Evolutionary conservation across 2,329 filamentous ascomycete species (phyloP), one percentile per base, ranked within the genome.

Genomic region (Fusarium citri): DNA sequence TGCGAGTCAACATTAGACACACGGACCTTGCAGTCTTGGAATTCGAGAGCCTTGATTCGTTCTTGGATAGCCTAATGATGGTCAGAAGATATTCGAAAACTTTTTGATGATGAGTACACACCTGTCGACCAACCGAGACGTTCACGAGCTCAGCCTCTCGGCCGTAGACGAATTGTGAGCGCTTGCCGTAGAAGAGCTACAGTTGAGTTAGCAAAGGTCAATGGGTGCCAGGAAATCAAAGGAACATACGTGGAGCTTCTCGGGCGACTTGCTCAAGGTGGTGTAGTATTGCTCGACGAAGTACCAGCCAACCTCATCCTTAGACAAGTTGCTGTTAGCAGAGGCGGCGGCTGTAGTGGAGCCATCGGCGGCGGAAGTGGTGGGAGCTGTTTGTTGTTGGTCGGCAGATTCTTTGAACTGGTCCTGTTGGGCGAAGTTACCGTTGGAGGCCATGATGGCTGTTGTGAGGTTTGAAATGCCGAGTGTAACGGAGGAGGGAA

Each of bases 241-340:
- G 11, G 23, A 42, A 83, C 88, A 76, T 83, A 91, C 89, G 79
- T 94, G 95, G 76, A 99, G 92, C 83, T 96, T 97, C 79, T 97
- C 94, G 23, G 96, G 94, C 72, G 86, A 92, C 83, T 95, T 94
- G 89, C 94, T 98, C 78, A 99, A 85, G 68, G 94, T 99, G 75
- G 93, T 98, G 84, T 99, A 99, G 87, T 98, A 99, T 83, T 97
- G 94, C 88, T 98, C 94, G 63, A 99, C 96, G 76, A 99, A 99
- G 85, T 95, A 98, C 96, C 96, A 99, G 82, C 94, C 96, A 74
- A 99, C 94, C 84, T 98, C 94, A 80, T 97, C 94, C 85, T 97
- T 98, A 76, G 86, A 85, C 42, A 89, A 82, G 74, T 87, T 85
- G 78, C 78, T 83, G 75, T 80, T 83, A 59, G 77, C 72, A 68